Evolutionary conservation across 805 yeast species (phyloP), one percentile per base, ranked within the genome.

Genomic region (Yarrowia sp.): DNA sequence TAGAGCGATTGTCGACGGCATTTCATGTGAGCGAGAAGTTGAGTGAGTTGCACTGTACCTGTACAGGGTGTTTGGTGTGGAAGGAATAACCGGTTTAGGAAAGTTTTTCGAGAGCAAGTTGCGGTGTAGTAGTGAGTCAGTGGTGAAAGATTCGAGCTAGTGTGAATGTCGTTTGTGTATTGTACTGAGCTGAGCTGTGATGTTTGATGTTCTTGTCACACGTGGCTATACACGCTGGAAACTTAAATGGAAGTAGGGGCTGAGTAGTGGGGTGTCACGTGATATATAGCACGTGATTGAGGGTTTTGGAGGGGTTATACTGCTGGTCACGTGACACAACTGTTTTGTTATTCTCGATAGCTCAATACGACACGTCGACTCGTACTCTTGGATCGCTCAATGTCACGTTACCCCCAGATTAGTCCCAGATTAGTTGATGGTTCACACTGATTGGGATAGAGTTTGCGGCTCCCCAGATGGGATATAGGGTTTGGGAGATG

Each of bases 1-100:
- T 41, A 55, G 41, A 39, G 47, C 61, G 8, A 55, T 55, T 1
- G 61, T 55, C 1, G 61, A 55, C 1, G 42, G 36, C 61, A 55
- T 53, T 22, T 22, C 18, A 18, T 35, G 55, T 13, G 18, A 35
- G 14, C 14, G 8, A 39, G 31, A 31, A 9, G 38, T 33, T 8
- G 17, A 9, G 9, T 9, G 41, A 3, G 15, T 36, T 13, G 41
- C n/a, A n/a, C n/a, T n/a, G 14, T 36, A n/a, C 13, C 14, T 36
- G 39, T 6, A 36, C 13, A n/a, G 39, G 11, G 39, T 36, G 9
- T 36, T 36, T 9, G 41, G 4, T 17, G 31, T 9, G 11, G 45
- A 11, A 43, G 15, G 47, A 22, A 11, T 15, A 43, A 15, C 14
- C 10, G 17, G 10, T 6, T 17, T 3, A 4, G 33, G 47, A 18